Evolutionary conservation across 1,284 basidiomycete species (phyloP).

Genomic region (Vanrija sp.): DNA sequence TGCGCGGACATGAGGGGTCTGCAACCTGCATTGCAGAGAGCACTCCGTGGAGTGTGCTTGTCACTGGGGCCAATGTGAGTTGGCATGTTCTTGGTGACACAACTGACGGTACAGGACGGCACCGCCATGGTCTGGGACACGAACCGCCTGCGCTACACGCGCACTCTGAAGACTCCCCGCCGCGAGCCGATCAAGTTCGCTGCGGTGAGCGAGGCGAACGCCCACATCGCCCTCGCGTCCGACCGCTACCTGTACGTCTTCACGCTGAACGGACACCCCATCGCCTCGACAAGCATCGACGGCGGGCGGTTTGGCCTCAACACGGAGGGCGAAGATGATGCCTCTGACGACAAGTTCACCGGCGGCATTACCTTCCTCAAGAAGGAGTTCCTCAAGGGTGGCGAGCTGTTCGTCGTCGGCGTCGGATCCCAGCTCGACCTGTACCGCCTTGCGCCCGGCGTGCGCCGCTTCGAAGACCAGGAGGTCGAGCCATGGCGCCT

Average conservation of each 20-base stretch:
- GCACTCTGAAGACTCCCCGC: conserved; percentile 65
- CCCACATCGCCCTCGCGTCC: conserved; percentile 43
- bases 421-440: conserved; percentile 31
- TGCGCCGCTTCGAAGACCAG: conserved; percentile 25
- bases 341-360: conserved; percentile 20
- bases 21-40: conserved; percentile 71
- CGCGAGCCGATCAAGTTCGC: conserved; percentile 62
- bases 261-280: conserved; percentile 47
- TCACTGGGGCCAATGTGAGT: conserved; percentile 67
- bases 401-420: conserved; percentile 41
- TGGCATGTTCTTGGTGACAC: background rate
- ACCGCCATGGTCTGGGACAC: conserved; percentile 87
- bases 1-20: conserved; percentile 68
- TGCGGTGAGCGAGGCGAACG: conserved; percentile 78
- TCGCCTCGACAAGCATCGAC: conserved; percentile 34
- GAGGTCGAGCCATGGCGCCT: conserved; percentile 41
- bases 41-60: conserved; percentile 72
- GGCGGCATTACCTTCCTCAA: conserved; percentile 45
- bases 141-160: conserved; percentile 71
- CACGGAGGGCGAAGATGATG: conserved; percentile 11
- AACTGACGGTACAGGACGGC: conserved; percentile 55
- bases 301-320: conserved; percentile 11
- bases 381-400: conserved; percentile 41
- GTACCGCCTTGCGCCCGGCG: conserved; percentile 28
- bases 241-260: conserved; percentile 39